phyloP scores from a whole-genome alignment of 1,284 basidiomycete species.

The Erythrobasidium hasegawianum region DNA sequence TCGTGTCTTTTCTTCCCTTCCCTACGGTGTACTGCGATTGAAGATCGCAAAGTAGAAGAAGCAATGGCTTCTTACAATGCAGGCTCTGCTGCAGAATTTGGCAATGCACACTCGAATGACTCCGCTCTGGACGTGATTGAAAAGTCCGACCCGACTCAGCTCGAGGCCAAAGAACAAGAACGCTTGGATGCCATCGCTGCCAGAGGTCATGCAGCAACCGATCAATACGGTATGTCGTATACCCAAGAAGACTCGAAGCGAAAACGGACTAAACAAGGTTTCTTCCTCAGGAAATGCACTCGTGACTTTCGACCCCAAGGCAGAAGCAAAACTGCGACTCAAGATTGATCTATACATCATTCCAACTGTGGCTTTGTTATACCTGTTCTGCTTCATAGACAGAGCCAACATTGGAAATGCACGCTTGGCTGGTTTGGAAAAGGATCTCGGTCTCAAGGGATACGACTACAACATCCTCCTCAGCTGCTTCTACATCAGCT shows the following conservation, averaged over 20 bases:
- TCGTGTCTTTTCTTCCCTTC: not conserved
- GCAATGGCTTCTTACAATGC: not conserved
- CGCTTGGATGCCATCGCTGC: not conserved
- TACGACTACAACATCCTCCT: conserved; percentile 50
- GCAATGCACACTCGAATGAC: not conserved
- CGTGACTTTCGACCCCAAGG: conserved; percentile 46
- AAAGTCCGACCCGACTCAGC: not conserved
- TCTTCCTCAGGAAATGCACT: conserved; percentile 35
- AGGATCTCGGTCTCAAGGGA: conserved; percentile 56
- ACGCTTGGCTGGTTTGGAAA: conserved; percentile 59
- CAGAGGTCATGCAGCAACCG: conserved; percentile 22
- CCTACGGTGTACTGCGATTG: not conserved
- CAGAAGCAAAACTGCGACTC: conserved; percentile 37
- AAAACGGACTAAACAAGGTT: no score
- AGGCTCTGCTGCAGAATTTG: not conserved
- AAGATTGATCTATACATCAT: conserved; percentile 46
- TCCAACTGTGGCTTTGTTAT: conserved; percentile 37
- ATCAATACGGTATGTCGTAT: conserved; percentile 15
- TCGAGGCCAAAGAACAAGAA: not conserved
- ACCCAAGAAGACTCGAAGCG: no score
- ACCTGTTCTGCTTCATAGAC: conserved; percentile 15
- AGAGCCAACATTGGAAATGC: conserved; percentile 53
- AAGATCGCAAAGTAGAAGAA: no score
- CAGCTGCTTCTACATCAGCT: conserved; percentile 53
- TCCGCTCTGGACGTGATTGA: not conserved